Conservation (phyloP, 805 yeast species). For the Hanseniaspora jakobsenii region DNA sequence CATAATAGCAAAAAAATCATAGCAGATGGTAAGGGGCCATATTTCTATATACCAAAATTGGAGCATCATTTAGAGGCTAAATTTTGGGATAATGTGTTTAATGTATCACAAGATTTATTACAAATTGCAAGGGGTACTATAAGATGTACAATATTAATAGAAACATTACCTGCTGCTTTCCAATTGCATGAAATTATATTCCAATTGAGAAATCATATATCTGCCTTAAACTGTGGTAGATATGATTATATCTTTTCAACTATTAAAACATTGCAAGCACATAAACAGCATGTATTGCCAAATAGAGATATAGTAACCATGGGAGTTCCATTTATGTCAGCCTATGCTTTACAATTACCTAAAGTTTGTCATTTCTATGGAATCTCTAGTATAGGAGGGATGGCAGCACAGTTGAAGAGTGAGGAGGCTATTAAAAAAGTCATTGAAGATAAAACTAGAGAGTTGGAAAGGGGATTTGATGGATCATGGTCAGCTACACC, state of each 20-base stretch:
- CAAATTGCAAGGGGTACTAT: conserved; percentile 63
- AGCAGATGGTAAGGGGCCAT: conserved; percentile 62
- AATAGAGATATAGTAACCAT: conserved; percentile 69
- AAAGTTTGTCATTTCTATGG: conserved; percentile 65
- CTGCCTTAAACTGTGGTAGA: conserved; percentile 78
- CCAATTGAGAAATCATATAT: conserved; percentile 62
- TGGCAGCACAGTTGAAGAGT: conserved; percentile 76
- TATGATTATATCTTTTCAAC: conserved; percentile 82
- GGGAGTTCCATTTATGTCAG: conserved; percentile 71
- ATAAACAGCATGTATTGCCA: conserved; percentile 57
- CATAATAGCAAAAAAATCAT: conserved; percentile 57
- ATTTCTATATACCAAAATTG: conserved; percentile 75
- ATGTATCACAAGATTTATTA: conserved; percentile 61
- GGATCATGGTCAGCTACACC: conserved; percentile 89
- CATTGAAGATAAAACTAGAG: conserved; percentile 62
- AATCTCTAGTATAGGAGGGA: conserved; percentile 82
- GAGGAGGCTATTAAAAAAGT: conserved; percentile 60
- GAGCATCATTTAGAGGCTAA: conserved; percentile 75
- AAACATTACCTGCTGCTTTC: conserved; percentile 75
- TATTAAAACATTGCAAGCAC: conserved; percentile 61
- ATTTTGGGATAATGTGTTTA: conserved; percentile 72
- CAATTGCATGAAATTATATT: conserved; percentile 77
- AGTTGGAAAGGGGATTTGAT: conserved; percentile 69
- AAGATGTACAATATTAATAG: conserved; percentile 70
- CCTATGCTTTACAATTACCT: conserved; percentile 62